These are phyloP conservation scores for Penicillium nucicola DNA, from an alignment of 495 filamentous ascomycete species.

Conservation along the genomic window DNA sequence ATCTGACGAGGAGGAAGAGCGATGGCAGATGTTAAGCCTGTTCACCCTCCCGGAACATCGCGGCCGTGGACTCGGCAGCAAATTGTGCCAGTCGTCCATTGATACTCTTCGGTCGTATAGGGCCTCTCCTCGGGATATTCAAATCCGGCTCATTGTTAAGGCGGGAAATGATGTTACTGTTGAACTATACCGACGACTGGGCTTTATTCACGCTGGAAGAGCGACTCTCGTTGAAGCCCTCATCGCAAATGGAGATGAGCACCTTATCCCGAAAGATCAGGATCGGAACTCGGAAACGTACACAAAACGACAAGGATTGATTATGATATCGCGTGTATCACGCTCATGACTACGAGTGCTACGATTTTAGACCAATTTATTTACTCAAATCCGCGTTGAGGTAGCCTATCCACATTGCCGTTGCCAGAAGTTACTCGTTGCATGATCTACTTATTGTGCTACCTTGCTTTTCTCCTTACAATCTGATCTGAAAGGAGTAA, in stretches of 20 bases:
- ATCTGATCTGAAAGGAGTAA: no score
- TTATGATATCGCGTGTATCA: no score
- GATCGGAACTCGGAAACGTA: no score
- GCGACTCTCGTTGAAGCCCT: conserved; percentile 33
- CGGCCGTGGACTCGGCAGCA: conserved; percentile 29
- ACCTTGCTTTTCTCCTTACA: no score
- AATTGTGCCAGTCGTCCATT: conserved; percentile 27
- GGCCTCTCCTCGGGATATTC: conserved; percentile 3
- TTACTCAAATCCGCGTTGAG: no score
- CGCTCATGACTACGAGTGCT: no score
- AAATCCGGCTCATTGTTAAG: conserved; percentile 32
- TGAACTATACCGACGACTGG: conserved; percentile 27
- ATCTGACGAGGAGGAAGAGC: conserved; percentile 21
- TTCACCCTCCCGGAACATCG: conserved; percentile 30
- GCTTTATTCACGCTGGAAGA: conserved; percentile 24
- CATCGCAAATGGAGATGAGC: conserved; percentile 30
- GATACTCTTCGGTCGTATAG: conserved; percentile 20
- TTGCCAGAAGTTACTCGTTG: no score
- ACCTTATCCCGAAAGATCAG: conserved; percentile 27
- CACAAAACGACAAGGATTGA: no score
- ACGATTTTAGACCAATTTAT: no score
- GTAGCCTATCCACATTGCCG: no score
- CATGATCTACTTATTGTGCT: no score
- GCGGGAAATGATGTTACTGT: conserved; percentile 25
- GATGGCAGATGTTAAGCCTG: conserved; percentile 38